phyloP scores from a whole-genome alignment of 2,329 filamentous ascomycete genomes.

The Macrophomina pseudophaseolina region DNA sequence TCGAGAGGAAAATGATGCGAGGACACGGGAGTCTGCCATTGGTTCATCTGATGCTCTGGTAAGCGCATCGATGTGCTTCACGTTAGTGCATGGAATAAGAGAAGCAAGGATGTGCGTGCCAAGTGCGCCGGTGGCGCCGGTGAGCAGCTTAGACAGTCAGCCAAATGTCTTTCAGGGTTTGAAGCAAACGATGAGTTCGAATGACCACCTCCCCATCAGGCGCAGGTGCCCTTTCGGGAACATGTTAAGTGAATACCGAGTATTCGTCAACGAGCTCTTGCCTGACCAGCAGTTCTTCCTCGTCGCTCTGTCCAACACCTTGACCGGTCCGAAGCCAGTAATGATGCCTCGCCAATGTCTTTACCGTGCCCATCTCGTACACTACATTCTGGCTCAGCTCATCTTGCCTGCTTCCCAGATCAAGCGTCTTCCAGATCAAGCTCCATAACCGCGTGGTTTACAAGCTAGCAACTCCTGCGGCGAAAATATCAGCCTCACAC shows the following conservation, averaged over 20 bases:
- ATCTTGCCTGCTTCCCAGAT: conserved; percentile 49
- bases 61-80: conserved; percentile 56
- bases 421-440: conserved; percentile 42
- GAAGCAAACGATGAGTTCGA: background rate
- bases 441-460: conserved; percentile 63
- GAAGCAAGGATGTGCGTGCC: conserved; percentile 62
- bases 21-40: conserved; percentile 41
- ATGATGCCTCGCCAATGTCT: conserved; percentile 53
- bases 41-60: conserved; percentile 52
- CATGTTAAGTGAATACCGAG: conserved; percentile 42
- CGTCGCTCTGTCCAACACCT: conserved; percentile 39
- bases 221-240: conserved; percentile 26
- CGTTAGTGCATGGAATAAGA: conserved; percentile 35
- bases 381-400: conserved; percentile 61
- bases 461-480: conserved; percentile 62
- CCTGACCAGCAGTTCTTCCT: conserved; percentile 56
- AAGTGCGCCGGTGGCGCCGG: conserved; percentile 69
- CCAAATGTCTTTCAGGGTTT: too few relatives aligned
- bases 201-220: conserved; percentile 30
- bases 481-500: conserved; percentile 61
- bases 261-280: conserved; percentile 52
- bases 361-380: conserved; percentile 61
- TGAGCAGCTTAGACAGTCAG: conserved; percentile 51
- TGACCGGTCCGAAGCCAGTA: conserved; percentile 49
- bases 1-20: conserved; percentile 43